Base-by-base conservation (phyloP, 2,329 filamentous ascomycete species). In the Nemania serpens region DNA sequence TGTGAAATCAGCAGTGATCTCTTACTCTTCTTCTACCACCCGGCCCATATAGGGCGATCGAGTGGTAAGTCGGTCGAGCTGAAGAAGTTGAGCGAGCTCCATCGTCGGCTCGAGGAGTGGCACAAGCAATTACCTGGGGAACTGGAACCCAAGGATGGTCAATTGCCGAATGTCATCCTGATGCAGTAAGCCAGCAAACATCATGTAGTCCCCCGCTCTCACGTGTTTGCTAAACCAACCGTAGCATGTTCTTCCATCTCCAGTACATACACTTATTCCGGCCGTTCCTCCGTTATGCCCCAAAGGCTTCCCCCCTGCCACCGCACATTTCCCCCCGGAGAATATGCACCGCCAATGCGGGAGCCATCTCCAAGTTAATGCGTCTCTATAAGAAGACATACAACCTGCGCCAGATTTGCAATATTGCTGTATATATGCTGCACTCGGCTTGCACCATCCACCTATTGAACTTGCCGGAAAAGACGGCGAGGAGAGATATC, bases 401-500 rank as follows among this genome's bases (percentile, higher is more conserved):
- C 75, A 92, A 94, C 10, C 78, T 98, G 12, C 88, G 92, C 4
- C 94, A 98, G 73, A 97, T 99, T 36, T 96, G 91, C 77, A 98
- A 98, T 71, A 92, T 98, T 69, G 93, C 91, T 2, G 93, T 98
- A 0, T 99, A 99, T 75, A 97, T 98, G 77, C 84, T 91, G 0
- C 94, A 98, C 74, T 95, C 92, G 4, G 93, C 95, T 33, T 97
- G 93, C 73, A 97, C 93, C 0, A 96, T 98, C 41, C 95, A 98
- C 70, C 79, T 99, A 18, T 86, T 99, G 37, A 97, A 97, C 67
- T 80, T 98, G 1, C 93, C 93, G 0, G 93, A 97, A 68, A 97
- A 95, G 77, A 95, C 91, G 33, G 92, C 95, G 4, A 89, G 87
- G 70, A 82, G 94, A 68, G 94, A 98, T 74, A 91, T 99, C 43